These are phyloP conservation scores for Penicillium arizonense DNA, from an alignment of 495 filamentous ascomycete genomes.

Conservation along the genomic window DNA sequence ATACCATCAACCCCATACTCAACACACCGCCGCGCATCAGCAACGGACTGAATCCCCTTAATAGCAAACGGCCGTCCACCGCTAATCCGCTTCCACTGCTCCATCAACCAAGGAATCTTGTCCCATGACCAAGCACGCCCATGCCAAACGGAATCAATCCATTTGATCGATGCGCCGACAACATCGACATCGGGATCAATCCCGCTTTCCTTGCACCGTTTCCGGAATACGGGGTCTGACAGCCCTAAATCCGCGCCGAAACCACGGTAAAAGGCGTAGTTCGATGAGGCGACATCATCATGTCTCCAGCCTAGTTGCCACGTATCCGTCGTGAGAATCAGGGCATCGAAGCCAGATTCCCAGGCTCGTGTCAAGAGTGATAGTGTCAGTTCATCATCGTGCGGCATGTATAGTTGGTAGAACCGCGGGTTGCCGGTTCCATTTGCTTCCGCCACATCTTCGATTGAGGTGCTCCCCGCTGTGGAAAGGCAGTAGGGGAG, in stretches of 20 bases:
- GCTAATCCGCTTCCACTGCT: constrained; percentile 51
- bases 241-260: constrained; percentile 58
- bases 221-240: constrained; percentile 56
- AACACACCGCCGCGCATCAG: constrained; percentile 53
- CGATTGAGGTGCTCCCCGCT: constrained; percentile 57
- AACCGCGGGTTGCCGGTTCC: constrained; percentile 45
- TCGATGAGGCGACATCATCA: constrained; percentile 53
- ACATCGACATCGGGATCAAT: constrained; percentile 52
- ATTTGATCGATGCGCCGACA: constrained; percentile 52
- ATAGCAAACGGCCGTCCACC: constrained; percentile 55
- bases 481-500: constrained; percentile 58
- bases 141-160: constrained; percentile 68
- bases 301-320: constrained; percentile 66
- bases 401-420: constrained; percentile 66
- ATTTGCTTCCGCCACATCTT: constrained; percentile 58
- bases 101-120: constrained; percentile 53
- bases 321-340: constrained; percentile 64
- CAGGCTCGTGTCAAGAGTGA: constrained; percentile 55
- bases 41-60: constrained; percentile 56
- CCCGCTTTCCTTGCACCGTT: constrained; percentile 44
- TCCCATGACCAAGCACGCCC: constrained; percentile 60
- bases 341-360: constrained; percentile 54
- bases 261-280: constrained; percentile 64
- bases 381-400: constrained; percentile 58
- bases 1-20: constrained; percentile 55